These are phyloP conservation scores for Vitis rotundifolia DNA, from an alignment of 164 flowering plant genomes.

Conservation along the genomic window DNA sequence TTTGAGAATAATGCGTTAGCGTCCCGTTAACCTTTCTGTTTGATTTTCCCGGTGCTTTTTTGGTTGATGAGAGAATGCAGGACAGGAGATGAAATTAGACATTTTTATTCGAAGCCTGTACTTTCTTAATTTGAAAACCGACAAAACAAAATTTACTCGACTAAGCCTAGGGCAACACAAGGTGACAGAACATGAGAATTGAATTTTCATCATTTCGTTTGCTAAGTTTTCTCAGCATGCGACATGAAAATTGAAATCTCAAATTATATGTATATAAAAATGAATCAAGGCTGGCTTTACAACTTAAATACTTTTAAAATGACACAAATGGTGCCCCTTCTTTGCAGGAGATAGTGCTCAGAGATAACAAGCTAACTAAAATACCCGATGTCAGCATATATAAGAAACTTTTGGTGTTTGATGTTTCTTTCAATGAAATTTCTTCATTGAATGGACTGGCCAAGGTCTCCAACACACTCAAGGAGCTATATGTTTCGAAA, in stretches of 20 bases:
- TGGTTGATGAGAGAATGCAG: no score
- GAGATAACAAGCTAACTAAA: slow-evolving; percentile 81
- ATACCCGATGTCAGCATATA: slow-evolving; percentile 88
- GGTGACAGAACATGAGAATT: not conserved
- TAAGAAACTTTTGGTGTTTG: slow-evolving; percentile 76
- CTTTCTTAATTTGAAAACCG: no score
- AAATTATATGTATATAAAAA: no score
- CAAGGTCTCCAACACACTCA: slow-evolving; percentile 66
- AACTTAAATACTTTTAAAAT: not conserved
- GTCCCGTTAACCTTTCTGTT: no score
- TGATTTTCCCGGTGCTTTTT: no score
- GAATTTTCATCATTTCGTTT: not conserved
- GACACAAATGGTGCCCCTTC: not conserved
- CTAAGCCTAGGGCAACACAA: not conserved
- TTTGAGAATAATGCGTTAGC: no score
- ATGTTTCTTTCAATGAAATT: slow-evolving; percentile 95
- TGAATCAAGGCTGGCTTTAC: no score
- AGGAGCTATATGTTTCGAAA: slow-evolving; percentile 94
- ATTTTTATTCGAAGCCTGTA: no score
- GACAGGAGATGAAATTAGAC: no score
- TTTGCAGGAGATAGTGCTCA: slow-evolving; percentile 82
- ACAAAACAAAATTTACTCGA: no score
- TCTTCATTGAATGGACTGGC: slow-evolving; percentile 66
- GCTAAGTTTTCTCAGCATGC: not conserved
- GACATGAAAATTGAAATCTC: no score